Percentiles rank a stretch among this genome's conserved stretches.
Evolutionary conservation across 257 asterid species (phyloP).

Genomic region (Datura wrightii): DNA sequence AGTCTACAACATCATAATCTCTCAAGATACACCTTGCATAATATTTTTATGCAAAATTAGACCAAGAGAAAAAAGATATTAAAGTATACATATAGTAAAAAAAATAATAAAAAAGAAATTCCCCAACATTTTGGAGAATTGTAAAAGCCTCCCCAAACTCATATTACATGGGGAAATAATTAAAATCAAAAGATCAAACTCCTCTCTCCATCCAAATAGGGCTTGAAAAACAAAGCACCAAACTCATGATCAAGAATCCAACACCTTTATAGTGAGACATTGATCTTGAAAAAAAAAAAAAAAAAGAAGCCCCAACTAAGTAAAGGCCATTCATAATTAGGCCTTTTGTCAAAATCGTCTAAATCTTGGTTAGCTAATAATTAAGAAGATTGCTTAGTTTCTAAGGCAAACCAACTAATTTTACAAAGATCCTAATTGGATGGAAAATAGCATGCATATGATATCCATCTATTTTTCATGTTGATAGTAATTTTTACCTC

Average conservation of each 20-base stretch:
- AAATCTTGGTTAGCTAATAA: conserved; percentile 22
- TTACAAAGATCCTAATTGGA: conserved; percentile 36
- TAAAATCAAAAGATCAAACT: conserved; percentile 34
- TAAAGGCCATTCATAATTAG: conserved; percentile 34
- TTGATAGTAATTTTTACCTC: conserved; percentile 21
- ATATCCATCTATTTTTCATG: conserved; percentile 50
- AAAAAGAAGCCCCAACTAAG: not conserved
- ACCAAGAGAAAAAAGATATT: conserved; percentile 33
- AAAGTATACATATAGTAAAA: conserved; percentile 40
- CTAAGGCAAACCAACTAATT: conserved; percentile 68
- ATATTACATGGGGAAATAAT: conserved; percentile 50
- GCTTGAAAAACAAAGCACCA: conserved; percentile 12
- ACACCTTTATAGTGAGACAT: conserved; percentile 25
- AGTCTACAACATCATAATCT: conserved; percentile 66
- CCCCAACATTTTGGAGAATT: conserved; percentile 63
- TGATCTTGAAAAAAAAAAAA: not conserved
- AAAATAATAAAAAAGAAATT: conserved; percentile 34
- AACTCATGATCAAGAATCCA: conserved; percentile 25
- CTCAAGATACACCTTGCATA: conserved; percentile 58
- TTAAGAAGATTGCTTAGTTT: conserved; percentile 42
- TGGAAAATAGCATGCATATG: conserved; percentile 23
- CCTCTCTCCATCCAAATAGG: conserved; percentile 56
- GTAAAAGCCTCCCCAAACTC: conserved; percentile 42
- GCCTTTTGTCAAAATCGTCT: conserved; percentile 24
- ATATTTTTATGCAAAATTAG: conserved; percentile 40